phyloP scores from a whole-genome alignment of 805 yeast genomes.

The Sugiyamaella floridensis region DNA sequence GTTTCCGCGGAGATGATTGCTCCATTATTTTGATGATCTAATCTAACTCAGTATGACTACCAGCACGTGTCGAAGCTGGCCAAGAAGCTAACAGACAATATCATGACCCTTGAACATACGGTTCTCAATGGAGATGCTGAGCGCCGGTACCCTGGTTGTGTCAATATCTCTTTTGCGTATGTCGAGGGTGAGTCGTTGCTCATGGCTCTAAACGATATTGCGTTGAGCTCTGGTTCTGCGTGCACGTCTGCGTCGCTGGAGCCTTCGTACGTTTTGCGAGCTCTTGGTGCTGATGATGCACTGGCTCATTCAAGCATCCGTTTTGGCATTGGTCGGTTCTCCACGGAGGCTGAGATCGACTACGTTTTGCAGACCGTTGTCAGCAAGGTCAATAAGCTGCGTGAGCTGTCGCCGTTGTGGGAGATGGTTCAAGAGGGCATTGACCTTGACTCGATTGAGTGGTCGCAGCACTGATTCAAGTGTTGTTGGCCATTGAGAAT shows the following conservation, averaged over 20 bases:
- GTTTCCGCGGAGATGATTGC: no score
- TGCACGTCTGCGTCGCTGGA: constrained; percentile 98
- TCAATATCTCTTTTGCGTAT: constrained; percentile 92
- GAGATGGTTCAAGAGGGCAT: constrained; percentile 99
- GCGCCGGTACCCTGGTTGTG: constrained; percentile 85
- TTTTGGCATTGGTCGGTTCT: constrained; percentile 94
- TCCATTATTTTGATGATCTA: not conserved
- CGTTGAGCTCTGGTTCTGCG: constrained; percentile 93
- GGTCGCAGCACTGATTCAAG: constrained; percentile 83
- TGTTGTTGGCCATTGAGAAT: not conserved
- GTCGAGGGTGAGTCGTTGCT: constrained; percentile 95
- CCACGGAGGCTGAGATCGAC: constrained; percentile 93
- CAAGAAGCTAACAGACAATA: constrained; percentile 60
- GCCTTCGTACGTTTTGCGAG: constrained; percentile 94
- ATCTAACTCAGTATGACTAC: constrained; percentile 43
- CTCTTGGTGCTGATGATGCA: constrained; percentile 96
- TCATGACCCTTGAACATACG: constrained; percentile 80
- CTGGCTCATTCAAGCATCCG: constrained; percentile 97
- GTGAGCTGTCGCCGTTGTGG: constrained; percentile 94
- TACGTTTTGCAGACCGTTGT: constrained; percentile 84
- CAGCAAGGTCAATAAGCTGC: constrained; percentile 82
- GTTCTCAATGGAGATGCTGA: constrained; percentile 77
- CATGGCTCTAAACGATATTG: constrained; percentile 97
- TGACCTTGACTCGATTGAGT: constrained; percentile 85
- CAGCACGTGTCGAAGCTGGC: constrained; percentile 67